Evolutionary conservation across 2,329 filamentous ascomycete species (phyloP), one percentile per base, ranked within the genome.

Genomic region (Pseudopyrenochaeta lycopersici): DNA sequence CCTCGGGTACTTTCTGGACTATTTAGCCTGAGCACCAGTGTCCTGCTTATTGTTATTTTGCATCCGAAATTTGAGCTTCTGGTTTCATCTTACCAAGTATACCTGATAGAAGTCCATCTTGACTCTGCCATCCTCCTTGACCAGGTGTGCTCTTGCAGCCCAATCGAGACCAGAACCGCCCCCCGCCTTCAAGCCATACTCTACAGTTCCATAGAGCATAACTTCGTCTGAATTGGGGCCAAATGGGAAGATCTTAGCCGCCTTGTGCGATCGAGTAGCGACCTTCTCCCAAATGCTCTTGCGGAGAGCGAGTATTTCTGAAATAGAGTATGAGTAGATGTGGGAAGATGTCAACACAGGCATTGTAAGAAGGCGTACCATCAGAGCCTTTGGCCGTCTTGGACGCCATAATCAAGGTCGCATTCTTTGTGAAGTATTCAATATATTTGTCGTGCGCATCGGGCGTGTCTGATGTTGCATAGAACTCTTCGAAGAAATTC

Each of bases 81-180:
- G 29, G 40, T 29, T 20, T 39, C 42, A 11, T 74, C 80, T 74
- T 56, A 83, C 82, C 60, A 84, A 55, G 63, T 84, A 85, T 5
- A 85, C 81, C 66, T 84, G 82, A 67, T 85, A 85, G 57, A 80
- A 82, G 27, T 77, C 72, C 75, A 84, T 77, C 71, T 78, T 84
- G 66, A 85, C 81, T 59, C 78, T 79, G 3, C 81, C 84, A 40
- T 82, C 79, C 39, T 76, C 76, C 5, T 82, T 80, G 23, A 78
- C 71, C 39, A 88, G 78, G 47, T 82, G 76, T 3, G 82, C 84
- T 56, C 82, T 75, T 46, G 78, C 84, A 15, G 82, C 81, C 84
- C 84, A 87, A 10, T 85, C 82, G 3, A 84, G 67, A 2, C 65
- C 65, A 3, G 72, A 71, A 45, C 76, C 73, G 23, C 76, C 76